Percentiles rank a stretch among this genome's conserved stretches.
Evolutionary conservation across 306 rosid species (phyloP).

Genomic region (Echinosophora koreensis): DNA sequence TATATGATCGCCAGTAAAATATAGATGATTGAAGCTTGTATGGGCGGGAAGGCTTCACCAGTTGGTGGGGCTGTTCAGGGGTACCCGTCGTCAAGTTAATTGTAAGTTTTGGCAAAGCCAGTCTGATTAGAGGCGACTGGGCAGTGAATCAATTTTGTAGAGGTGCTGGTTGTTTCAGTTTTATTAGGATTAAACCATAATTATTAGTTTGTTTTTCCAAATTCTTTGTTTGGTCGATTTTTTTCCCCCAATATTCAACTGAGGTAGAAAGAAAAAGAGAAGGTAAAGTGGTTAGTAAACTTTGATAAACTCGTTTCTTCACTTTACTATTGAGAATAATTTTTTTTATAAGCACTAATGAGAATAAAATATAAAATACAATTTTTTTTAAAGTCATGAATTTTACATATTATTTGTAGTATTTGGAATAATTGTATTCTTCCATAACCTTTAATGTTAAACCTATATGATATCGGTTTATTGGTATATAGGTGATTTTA

Average conservation of each 20-base stretch:
- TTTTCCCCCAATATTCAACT: background rate
- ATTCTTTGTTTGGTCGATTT: no score
- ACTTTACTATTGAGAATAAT: conserved; percentile 20
- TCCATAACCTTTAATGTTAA: background rate
- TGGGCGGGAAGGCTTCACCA: conserved; percentile 28
- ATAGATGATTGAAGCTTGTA: conserved; percentile 37
- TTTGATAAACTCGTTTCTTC: conserved; percentile 29
- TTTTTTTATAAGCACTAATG: no score
- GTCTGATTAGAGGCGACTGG: conserved; percentile 53
- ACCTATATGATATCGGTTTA: background rate
- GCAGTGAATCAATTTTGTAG: conserved; percentile 75
- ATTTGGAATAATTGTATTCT: background rate
- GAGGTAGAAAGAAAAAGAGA: conserved; percentile 24
- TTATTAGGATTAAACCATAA: conserved; percentile 38
- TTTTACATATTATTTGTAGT: background rate
- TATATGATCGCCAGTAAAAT: conserved; percentile 19
- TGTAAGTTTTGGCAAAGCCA: conserved; percentile 55
- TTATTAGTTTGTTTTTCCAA: conserved; percentile 14
- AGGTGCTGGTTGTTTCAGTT: conserved; percentile 40
- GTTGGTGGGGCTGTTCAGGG: conserved; percentile 27
- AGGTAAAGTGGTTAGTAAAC: background rate
- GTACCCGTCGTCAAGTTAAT: conserved; percentile 14
- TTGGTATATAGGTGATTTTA: no score
- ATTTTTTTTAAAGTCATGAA: background rate
- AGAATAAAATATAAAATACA: conserved; percentile 21